Percentiles rank a stretch among this genome's conserved stretches.
Evolutionary conservation across 768 basidiomycete genomes (phyloP).

Genomic region (Pleurotus djamor): DNA sequence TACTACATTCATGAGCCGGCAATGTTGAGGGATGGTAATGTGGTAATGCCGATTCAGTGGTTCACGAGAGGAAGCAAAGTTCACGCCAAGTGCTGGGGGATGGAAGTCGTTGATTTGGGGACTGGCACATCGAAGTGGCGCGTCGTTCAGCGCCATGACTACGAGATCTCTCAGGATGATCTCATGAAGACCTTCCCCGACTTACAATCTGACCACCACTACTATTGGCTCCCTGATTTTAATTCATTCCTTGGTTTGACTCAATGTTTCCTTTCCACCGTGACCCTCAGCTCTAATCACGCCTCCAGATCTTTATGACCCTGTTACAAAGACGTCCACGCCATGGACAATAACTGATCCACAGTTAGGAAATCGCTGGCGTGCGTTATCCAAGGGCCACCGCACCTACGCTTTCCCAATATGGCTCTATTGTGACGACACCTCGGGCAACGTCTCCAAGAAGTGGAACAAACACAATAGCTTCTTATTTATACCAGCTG

Average conservation of each 20-base stretch:
- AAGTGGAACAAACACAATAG: conserved; percentile 47
- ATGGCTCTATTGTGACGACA: conserved; percentile 43
- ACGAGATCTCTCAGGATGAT: conserved; percentile 5
- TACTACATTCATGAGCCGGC: conserved; percentile 27
- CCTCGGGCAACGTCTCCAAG: conserved; percentile 42
- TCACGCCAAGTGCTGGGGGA: conserved; percentile 17
- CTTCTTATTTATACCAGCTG: conserved; percentile 32
- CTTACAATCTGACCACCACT: background rate
- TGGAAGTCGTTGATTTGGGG: conserved; percentile 1
- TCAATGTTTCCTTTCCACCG: too few relatives aligned
- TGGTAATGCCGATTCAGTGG: conserved; percentile 23
- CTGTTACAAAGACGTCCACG: background rate
- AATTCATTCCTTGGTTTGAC: conserved; percentile 11
- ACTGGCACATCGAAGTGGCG: conserved; percentile 14
- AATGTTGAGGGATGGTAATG: conserved; percentile 10
- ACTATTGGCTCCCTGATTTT: conserved; percentile 10
- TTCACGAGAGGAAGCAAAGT: conserved; percentile 11
- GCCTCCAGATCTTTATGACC: conserved; percentile 1
- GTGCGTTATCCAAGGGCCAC: conserved; percentile 20
- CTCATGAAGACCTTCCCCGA: conserved; percentile 10
- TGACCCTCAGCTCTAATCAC: background rate
- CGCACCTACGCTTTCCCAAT: conserved; percentile 27
- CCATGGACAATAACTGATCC: conserved; percentile 16
- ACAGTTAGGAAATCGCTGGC: conserved; percentile 21
- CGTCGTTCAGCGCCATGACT: conserved; percentile 10